These are phyloP conservation scores for Aeminium ludgeri DNA, from an alignment of 495 filamentous ascomycete genomes.

Conservation along the genomic window DNA sequence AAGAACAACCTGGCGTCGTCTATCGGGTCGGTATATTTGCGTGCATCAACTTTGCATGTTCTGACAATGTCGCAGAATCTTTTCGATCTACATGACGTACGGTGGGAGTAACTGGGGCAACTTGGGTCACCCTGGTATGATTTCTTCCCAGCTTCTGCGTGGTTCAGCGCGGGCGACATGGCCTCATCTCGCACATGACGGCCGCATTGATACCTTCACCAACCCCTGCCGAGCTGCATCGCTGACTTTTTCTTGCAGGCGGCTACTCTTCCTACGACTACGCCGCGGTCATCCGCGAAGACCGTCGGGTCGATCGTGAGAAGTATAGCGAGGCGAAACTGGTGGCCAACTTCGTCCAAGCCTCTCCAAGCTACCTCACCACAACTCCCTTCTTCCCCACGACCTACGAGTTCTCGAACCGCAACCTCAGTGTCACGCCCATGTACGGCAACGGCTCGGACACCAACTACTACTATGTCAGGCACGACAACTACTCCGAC, in stretches of 20 bases:
- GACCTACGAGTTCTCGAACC: constrained; percentile 17
- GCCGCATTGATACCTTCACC: too few relatives aligned
- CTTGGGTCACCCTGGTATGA: constrained; percentile 42
- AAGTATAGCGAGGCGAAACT: constrained; percentile 71
- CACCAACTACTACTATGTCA: constrained; percentile 24
- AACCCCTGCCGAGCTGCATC: too few relatives aligned
- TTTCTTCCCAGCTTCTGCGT: too few relatives aligned
- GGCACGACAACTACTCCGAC: constrained; percentile 42
- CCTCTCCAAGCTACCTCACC: constrained; percentile 46
- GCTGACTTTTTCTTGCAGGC: constrained; percentile 21
- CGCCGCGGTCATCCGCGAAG: constrained; percentile 49
- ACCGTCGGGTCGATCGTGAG: constrained; percentile 47
- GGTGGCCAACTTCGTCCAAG: constrained; percentile 51
- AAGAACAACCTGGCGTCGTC: constrained; percentile 59
- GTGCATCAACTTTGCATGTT: too few relatives aligned
- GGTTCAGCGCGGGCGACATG: too few relatives aligned
- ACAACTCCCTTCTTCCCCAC: constrained; percentile 22
- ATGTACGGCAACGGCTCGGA: constrained; percentile 35
- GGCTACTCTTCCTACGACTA: constrained; percentile 60
- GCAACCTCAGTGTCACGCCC: constrained; percentile 40
- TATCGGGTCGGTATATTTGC: constrained; percentile 18
- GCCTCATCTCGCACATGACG: too few relatives aligned
- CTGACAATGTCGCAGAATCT: background rate
- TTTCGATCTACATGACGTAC: constrained; percentile 41
- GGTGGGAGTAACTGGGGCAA: constrained; percentile 58